Evolutionary conservation across 2,329 filamentous ascomycete genomes (phyloP).

Genomic region (Geoglossum cookeanum): DNA sequence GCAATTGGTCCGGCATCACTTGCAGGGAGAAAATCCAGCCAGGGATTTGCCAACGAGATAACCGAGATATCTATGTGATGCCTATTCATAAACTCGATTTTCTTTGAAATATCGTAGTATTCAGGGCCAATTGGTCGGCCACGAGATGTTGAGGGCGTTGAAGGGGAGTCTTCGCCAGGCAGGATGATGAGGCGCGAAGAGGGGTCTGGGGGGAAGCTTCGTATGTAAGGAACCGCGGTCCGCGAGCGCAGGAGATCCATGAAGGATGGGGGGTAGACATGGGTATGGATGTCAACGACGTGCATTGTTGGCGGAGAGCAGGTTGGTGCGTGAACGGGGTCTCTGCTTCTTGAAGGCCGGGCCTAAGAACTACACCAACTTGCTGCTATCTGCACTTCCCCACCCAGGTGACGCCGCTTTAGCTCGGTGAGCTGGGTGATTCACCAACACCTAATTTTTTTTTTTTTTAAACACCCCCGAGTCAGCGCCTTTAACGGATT

Average conservation of each 20-base stretch:
- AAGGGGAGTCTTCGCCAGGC: conserved; percentile 33
- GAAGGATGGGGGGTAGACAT: conserved; percentile 42
- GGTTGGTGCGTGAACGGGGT: too few species aligned
- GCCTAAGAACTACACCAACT: too few species aligned
- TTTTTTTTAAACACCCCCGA: too few species aligned
- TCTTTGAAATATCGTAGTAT: conserved; percentile 63
- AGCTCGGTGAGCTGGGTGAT: too few species aligned
- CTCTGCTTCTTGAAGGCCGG: too few species aligned
- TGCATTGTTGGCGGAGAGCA: conserved; percentile 18
- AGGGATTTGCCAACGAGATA: conserved; percentile 79
- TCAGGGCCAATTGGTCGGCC: conserved; percentile 69
- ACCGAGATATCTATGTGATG: conserved; percentile 71
- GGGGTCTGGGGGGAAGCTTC: conserved; percentile 37
- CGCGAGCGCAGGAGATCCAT: conserved; percentile 36
- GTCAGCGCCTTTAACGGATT: too few species aligned
- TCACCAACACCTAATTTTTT: too few species aligned
- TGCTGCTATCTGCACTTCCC: too few species aligned
- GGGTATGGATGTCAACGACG: conserved; percentile 41
- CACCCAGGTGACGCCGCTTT: too few species aligned
- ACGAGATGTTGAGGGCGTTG: conserved; percentile 34
- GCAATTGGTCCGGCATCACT: conserved; percentile 45
- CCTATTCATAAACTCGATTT: conserved; percentile 71
- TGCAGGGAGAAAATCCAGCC: conserved; percentile 64
- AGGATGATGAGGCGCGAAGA: conserved; percentile 50
- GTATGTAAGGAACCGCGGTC: conserved; percentile 49